Conservation (phyloP, 257 asterid genomes). For the Solanum sitiens region DNA sequence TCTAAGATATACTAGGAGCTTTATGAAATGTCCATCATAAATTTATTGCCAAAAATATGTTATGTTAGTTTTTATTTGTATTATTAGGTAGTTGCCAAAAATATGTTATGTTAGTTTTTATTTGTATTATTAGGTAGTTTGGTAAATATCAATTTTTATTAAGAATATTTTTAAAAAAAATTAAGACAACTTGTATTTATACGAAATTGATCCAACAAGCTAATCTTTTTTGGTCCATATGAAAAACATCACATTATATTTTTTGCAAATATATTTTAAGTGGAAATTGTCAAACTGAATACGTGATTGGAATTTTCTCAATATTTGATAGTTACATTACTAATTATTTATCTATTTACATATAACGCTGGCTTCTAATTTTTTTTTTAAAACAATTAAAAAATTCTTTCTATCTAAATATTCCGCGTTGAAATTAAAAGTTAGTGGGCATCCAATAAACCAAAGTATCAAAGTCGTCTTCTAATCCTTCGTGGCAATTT, state of each 20-base stretch:
- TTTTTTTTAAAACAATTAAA: not conserved
- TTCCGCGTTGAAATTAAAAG: constrained; percentile 5
- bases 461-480: not conserved
- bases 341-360: not conserved
- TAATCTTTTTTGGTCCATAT: not conserved
- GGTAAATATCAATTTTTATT: not conserved
- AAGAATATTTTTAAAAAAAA: accelerated
- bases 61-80: not conserved
- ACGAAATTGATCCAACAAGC: not conserved
- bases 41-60: no score
- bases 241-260: not conserved
- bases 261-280: not conserved
- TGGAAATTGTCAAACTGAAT: not conserved
- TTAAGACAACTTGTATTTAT: not conserved
- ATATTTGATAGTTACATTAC: not conserved
- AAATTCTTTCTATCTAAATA: not conserved
- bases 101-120: not conserved
- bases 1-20: no score
- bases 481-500: constrained; percentile 4
- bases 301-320: not conserved
- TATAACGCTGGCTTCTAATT: not conserved
- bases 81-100: not conserved
- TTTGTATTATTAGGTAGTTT: not conserved
- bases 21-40: no score
- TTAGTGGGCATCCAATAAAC: constrained; percentile 10